Evolutionary conservation across 768 basidiomycete species (phyloP).

Genomic region (Lepiota brunneoincarnata): DNA sequence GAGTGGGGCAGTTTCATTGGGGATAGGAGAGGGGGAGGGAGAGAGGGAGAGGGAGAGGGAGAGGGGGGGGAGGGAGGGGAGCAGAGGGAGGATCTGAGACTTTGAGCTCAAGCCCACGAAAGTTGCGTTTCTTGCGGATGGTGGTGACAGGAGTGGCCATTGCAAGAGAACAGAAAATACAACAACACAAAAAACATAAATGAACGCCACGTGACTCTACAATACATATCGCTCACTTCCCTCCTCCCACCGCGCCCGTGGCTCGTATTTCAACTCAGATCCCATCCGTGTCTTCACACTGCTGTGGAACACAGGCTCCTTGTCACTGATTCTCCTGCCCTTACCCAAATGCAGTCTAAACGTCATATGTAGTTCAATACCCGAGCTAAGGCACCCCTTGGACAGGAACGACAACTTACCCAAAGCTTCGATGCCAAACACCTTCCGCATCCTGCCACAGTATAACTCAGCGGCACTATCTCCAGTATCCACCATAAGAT

Average conservation of each 20-base stretch:
- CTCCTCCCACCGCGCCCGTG: constrained; percentile 48
- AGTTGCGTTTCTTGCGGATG: constrained; percentile 87
- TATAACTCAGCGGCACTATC: constrained; percentile 50
- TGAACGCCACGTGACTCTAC: too few relatives aligned
- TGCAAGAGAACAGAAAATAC: constrained; percentile 13
- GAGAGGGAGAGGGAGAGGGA: constrained; percentile 13
- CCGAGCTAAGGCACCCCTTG: too few relatives aligned
- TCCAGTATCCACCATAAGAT: constrained; percentile 74
- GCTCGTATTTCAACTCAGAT: constrained; percentile 49
- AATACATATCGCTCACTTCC: constrained; percentile 47
- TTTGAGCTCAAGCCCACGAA: constrained; percentile 80
- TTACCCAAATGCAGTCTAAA: constrained; percentile 53
- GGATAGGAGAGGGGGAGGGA: constrained; percentile 16
- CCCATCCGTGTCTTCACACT: constrained; percentile 61
- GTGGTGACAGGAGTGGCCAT: constrained; percentile 47
- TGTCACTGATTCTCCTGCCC: constrained; percentile 47
- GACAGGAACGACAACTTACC: constrained; percentile 38
- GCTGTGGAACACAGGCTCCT: constrained; percentile 55
- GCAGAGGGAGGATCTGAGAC: constrained; percentile 34
- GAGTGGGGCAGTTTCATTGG: not conserved
- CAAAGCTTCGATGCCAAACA: constrained; percentile 50
- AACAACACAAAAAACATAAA: too few relatives aligned
- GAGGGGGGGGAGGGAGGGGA: constrained; percentile 13
- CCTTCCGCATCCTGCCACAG: constrained; percentile 57
- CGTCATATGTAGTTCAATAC: not conserved